These are phyloP conservation scores for Leccinum incarnatum DNA, from an alignment of 768 basidiomycete genomes.

Conservation along the genomic window DNA sequence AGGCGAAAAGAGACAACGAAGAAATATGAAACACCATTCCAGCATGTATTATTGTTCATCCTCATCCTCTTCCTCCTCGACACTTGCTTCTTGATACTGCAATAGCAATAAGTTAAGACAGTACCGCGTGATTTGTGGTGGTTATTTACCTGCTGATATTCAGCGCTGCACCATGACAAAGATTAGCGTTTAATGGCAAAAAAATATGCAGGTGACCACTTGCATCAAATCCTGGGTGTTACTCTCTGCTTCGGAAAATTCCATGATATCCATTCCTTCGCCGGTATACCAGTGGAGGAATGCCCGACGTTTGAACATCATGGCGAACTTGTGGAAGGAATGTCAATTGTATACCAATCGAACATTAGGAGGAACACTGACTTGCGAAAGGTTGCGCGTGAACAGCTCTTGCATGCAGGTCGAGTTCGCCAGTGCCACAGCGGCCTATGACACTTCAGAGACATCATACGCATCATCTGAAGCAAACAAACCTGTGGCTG, in stretches of 20 bases:
- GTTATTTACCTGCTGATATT: conserved; percentile 76
- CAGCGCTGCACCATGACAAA: conserved; percentile 50
- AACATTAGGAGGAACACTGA: conserved; percentile 25
- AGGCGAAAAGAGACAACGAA: not conserved
- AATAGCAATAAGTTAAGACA: not conserved
- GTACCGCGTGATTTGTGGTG: not conserved
- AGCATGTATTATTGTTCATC: conserved; percentile 30
- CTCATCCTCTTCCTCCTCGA: conserved; percentile 38
- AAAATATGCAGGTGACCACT: conserved; percentile 29
- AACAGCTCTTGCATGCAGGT: conserved; percentile 86
- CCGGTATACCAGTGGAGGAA: conserved; percentile 91
- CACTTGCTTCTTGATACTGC: conserved; percentile 61
- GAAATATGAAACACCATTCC: not conserved
- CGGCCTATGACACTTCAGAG: conserved; percentile 44
- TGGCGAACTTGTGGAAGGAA: conserved; percentile 50
- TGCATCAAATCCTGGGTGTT: conserved; percentile 79
- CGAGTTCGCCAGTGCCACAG: conserved; percentile 71
- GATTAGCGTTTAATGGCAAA: conserved; percentile 4
- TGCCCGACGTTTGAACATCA: conserved; percentile 82
- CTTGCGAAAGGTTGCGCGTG: conserved; percentile 64
- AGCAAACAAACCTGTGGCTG: conserved; percentile 54
- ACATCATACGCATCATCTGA: not conserved
- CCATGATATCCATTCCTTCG: conserved; percentile 84
- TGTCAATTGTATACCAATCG: conserved; percentile 1
- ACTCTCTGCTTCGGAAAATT: conserved; percentile 87